A percentile compares a stretch with the other conserved stretches of the same genome.
phyloP scores from a whole-genome alignment of 2,329 filamentous ascomycete genomes.

The Fusarium transvaalense region DNA sequence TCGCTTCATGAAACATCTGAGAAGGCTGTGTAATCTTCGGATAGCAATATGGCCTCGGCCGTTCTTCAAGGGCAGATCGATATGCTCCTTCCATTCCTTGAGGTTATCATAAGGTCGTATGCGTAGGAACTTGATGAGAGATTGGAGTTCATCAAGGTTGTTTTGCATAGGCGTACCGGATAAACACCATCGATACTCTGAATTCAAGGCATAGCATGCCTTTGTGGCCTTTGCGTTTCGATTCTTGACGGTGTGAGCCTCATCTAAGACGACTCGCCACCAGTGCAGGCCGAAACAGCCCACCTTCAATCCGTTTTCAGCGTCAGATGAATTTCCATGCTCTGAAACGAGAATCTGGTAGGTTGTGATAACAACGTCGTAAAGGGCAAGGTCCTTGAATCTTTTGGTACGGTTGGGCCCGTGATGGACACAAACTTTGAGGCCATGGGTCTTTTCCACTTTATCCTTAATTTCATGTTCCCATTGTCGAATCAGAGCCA shows the following conservation, averaged over 20 bases:
- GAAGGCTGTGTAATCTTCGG: conserved; percentile 82
- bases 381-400: conserved; percentile 79
- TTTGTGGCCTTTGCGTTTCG: conserved; percentile 95
- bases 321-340: conserved; percentile 76
- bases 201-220: conserved; percentile 85
- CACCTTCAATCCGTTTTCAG: conserved; percentile 72
- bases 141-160: conserved; percentile 95
- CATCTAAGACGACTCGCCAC: conserved; percentile 95
- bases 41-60: conserved; percentile 92
- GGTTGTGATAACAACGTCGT: conserved; percentile 96
- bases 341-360: conserved; percentile 97
- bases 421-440: conserved; percentile 91
- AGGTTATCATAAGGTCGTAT: conserved; percentile 93
- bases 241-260: conserved; percentile 99
- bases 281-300: conserved; percentile 93
- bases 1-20: conserved; percentile 98
- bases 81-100: conserved; percentile 89
- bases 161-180: conserved; percentile 99
- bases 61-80: conserved; percentile 89
- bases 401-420: conserved; percentile 86
- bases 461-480: conserved; percentile 91
- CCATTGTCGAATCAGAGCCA: conserved; percentile 97
- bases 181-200: conserved; percentile 94
- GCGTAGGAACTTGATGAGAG: conserved; percentile 89
- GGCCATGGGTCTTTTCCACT: conserved; percentile 74